A percentile compares a stretch with the other conserved stretches of the same genome.
Conservation (phyloP, 805 yeast genomes). For the Candida endomychidarum region DNA sequence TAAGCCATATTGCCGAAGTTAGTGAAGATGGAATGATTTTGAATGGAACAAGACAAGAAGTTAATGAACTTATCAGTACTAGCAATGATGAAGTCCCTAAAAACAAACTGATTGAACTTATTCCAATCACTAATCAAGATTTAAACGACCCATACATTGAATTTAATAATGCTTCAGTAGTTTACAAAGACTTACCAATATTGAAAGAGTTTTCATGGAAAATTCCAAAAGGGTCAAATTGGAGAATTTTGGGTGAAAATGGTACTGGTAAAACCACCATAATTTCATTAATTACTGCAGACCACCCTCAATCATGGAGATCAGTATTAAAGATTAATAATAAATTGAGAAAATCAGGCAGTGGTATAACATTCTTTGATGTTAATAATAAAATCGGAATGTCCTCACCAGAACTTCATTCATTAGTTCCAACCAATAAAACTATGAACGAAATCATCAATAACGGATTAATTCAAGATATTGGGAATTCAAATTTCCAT, state of each 20-base stretch:
- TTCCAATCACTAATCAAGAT: conserved; percentile 8
- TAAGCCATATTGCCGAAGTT: conserved; percentile 67
- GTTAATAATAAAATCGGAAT: conserved; percentile 80
- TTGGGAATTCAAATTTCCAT: conserved; percentile 59
- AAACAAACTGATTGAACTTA: conserved; percentile 17
- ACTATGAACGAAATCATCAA: conserved; percentile 58
- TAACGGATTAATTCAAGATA: conserved; percentile 62
- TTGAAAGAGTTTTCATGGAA: conserved; percentile 63
- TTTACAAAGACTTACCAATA: conserved; percentile 62
- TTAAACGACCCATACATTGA: conserved; percentile 26
- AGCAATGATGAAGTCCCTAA: conserved; percentile 8
- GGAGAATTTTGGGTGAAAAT: conserved; percentile 88
- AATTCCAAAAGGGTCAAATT: conserved; percentile 68
- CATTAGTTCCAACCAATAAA: conserved; percentile 65
- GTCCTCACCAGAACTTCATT: conserved; percentile 89
- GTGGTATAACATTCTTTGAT: conserved; percentile 67
- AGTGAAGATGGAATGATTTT: conserved; percentile 51
- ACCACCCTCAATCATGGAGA: conserved; percentile 96
- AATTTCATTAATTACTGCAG: conserved; percentile 81
- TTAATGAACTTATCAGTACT: conserved; percentile 11
- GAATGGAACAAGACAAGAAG: conserved; percentile 45
- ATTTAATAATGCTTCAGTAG: conserved; percentile 61
- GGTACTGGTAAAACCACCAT: conserved; percentile 94
- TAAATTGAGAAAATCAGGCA: conserved; percentile 69
- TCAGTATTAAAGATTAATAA: conserved; percentile 64